These are phyloP conservation scores for Aspergillus ochraceus DNA, from an alignment of 2,329 filamentous ascomycete species.

Conservation along the genomic window DNA sequence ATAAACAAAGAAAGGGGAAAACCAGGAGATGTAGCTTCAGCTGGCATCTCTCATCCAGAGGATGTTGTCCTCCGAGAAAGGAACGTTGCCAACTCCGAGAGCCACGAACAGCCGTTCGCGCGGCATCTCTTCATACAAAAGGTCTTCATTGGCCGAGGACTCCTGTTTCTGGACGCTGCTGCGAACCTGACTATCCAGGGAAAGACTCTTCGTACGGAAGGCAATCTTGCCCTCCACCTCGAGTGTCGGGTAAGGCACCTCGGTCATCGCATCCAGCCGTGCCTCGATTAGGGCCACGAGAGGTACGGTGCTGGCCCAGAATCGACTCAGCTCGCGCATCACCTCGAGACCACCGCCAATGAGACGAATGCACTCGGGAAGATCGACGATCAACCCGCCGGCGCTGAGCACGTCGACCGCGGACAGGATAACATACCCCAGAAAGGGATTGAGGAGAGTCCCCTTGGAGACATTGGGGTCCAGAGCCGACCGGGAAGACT, in stretches of 20 bases:
- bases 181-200: constrained; percentile 43
- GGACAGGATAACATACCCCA: constrained; percentile 62
- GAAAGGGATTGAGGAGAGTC: constrained; percentile 59
- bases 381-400: constrained; percentile 53
- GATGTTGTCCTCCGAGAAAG: constrained; percentile 25
- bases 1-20: not conserved
- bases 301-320: constrained; percentile 60
- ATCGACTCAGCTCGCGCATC: constrained; percentile 56
- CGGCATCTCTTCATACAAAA: constrained; percentile 40
- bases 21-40: constrained; percentile 3
- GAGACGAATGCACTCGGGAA: constrained; percentile 55
- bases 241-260: constrained; percentile 35
- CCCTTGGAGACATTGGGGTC: constrained; percentile 29
- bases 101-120: constrained; percentile 30
- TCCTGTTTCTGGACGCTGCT: constrained; percentile 19
- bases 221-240: constrained; percentile 34
- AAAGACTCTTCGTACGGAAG: constrained; percentile 37
- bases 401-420: constrained; percentile 68
- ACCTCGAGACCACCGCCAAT: constrained; percentile 55
- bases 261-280: constrained; percentile 47
- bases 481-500: constrained; percentile 18
- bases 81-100: constrained; percentile 29
- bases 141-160: constrained; percentile 38
- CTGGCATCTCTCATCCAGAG: constrained; percentile 27
- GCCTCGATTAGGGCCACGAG: constrained; percentile 53